Base-by-base conservation (phyloP, 2,329 filamentous ascomycete genomes). In the Penicillium sp. region DNA sequence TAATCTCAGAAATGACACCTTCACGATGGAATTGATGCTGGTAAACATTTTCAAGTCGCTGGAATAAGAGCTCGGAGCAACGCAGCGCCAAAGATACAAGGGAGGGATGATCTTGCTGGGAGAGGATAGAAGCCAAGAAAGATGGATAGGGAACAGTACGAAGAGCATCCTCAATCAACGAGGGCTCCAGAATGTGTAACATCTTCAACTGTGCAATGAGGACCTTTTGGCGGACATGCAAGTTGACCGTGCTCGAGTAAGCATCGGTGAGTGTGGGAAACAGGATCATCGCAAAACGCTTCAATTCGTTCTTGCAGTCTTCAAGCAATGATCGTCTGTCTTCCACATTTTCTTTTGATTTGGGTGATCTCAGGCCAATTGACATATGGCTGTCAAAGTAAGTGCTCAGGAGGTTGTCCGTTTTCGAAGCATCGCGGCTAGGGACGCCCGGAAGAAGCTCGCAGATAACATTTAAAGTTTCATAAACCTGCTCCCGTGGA, bases 11-110 rank as follows among this genome's bases (percentile, higher is more conserved):
- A 63, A 97, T 92, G 41, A 99, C 94, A 34, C 94, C 94, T 75
- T 99, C 95, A 0, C 94, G 89, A 68, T 99, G 96, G 63, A 99
- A 93, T 65, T 99, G 95, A 66, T 97, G 96, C 24, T 90, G 87
- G 69, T 99, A 99, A 29, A 97, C 89, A 21, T 87, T 82, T 58
- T 92, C 90, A 5, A 99, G 79, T 16, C 95, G 87, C 65, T 87
- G 88, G 55, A 97, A 82, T 1, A 99, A 82, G 5, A 99, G 79
- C 71, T 97, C 92, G 0, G 93, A 90, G 36, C 92, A 93, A 67
- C 96, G 90, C 14, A 99, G 79, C 16, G 91, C 93, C 61, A 88
- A 88, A 58, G 92, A 89, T 9, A 97, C 92, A 5, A 99, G 79
- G 2, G 88, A 88, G 1, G 90, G 84, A 63, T 99, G 92, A 65